Conservation (phyloP, 2,329 filamentous ascomycete genomes). For the Fonsecaea nubica region DNA sequence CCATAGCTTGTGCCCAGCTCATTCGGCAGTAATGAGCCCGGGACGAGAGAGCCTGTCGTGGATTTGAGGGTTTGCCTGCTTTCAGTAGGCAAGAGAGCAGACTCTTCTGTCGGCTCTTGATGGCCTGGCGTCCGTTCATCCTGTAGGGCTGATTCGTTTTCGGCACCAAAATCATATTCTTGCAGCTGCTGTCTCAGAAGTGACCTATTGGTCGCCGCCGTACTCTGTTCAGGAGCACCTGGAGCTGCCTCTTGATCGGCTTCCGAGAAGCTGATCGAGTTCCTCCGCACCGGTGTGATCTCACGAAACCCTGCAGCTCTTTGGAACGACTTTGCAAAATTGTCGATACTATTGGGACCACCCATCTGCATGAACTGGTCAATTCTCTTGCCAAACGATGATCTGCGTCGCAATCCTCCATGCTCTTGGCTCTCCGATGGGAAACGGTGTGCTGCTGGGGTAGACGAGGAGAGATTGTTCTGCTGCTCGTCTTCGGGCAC, state of each 20-base stretch:
- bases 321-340: conserved; percentile 91
- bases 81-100: conserved; percentile 30
- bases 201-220: conserved; percentile 39
- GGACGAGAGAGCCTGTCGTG: conserved; percentile 16
- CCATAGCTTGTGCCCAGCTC: conserved; percentile 63
- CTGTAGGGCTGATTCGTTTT: conserved; percentile 41
- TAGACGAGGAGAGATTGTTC: conserved; percentile 30
- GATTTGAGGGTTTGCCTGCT: conserved; percentile 26
- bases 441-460: conserved; percentile 30
- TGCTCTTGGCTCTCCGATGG: conserved; percentile 29
- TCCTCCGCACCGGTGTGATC: conserved; percentile 75
- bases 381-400: conserved; percentile 57
- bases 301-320: conserved; percentile 87
- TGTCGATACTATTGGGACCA: conserved; percentile 91
- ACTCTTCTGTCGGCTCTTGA: conserved; percentile 40
- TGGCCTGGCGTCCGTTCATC: conserved; percentile 35
- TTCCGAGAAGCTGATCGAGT: conserved; percentile 71
- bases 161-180: conserved; percentile 24
- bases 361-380: conserved; percentile 69
- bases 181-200: conserved; percentile 44
- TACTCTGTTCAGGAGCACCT: conserved; percentile 34
- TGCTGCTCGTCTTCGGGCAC: conserved; percentile 41
- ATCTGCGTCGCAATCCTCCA: conserved; percentile 40
- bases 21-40: conserved; percentile 20
- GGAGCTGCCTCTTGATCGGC: conserved; percentile 60